A percentile compares a stretch with the other conserved stretches of the same genome.
These are phyloP conservation scores for Erythrobasidium yunnanense DNA, from an alignment of 768 basidiomycete species.

Conservation along the genomic window DNA sequence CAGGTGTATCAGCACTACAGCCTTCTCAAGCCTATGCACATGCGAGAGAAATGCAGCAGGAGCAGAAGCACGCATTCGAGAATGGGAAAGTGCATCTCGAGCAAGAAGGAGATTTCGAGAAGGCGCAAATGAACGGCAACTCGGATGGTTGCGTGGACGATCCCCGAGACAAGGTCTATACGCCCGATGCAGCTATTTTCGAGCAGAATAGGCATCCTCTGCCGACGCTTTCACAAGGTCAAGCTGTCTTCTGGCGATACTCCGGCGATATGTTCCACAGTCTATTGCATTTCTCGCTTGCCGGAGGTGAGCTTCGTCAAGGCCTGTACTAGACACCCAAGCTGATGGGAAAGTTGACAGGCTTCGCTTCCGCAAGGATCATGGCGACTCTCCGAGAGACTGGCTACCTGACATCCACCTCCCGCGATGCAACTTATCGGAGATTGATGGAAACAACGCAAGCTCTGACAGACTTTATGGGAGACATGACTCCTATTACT, in stretches of 20 bases:
- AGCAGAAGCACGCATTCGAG: neutral
- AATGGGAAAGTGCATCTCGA: slow-evolving; percentile 14
- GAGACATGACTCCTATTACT: slow-evolving; percentile 38
- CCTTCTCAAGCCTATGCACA: neutral
- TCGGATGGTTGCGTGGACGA: neutral
- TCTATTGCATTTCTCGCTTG: slow-evolving; percentile 39
- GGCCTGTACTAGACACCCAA: neutral
- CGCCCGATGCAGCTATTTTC: slow-evolving; percentile 16
- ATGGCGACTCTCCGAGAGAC: slow-evolving; percentile 39
- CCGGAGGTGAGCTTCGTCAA: slow-evolving; percentile 20
- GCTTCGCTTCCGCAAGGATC: slow-evolving; percentile 38
- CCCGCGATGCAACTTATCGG: slow-evolving; percentile 27
- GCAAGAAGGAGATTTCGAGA: slow-evolving; percentile 14
- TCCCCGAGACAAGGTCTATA: neutral
- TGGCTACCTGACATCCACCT: slow-evolving; percentile 39
- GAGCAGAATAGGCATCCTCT: slow-evolving; percentile 9
- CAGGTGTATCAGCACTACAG: slow-evolving; percentile 4
- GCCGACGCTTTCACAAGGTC: slow-evolving; percentile 37
- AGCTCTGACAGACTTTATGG: slow-evolving; percentile 31
- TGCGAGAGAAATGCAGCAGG: neutral
- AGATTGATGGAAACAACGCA: slow-evolving; percentile 20
- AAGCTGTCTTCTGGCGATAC: slow-evolving; percentile 41
- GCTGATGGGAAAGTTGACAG: slow-evolving; percentile 26
- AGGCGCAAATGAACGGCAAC: neutral
- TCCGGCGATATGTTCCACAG: slow-evolving; percentile 38